Evolutionary conservation across 1,284 basidiomycete species (phyloP), one percentile per base, ranked within the genome.

Genomic region (Violaceomyces palustris): DNA sequence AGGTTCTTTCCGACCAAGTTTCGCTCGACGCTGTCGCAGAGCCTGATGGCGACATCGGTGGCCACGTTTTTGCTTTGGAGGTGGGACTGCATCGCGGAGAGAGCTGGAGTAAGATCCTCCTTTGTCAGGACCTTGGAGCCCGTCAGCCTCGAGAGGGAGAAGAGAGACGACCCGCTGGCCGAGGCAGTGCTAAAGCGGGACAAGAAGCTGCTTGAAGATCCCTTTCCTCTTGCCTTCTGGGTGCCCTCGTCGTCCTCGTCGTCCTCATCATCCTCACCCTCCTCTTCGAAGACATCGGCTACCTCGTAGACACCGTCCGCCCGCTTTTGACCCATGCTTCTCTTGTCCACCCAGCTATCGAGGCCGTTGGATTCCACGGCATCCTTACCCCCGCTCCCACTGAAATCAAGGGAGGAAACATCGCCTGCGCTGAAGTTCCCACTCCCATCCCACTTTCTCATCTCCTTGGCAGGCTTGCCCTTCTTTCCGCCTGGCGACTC

Each of bases 31-130:
- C 86, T 84, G 65, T 93, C 88, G 70, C 92, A 96, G 3, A 99
- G 83, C 73, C 92, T 88, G 51, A 92, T 87, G 8, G 93, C 81
- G 55, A 98, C 94, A 47, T 94, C 89, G 74, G 83, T 87, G 6
- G 94, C 94, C 2, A 99, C 94, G 66, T 99, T 99, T 79, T 98
- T 98, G 76, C 87, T 84, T 87, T 97, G 96, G 35, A 98, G 79
- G 74, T 97, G 93, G 55, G 91, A 87, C 72, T 93, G 90, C 91
- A 98, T 98, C 17, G 84, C 87, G 33, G 86, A 84, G 19, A 98
- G 75, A 0, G 94, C 88, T 5, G 93, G 92, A 53, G 82, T 82
- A 29, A 98, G 75, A 72, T 97, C 92, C 31, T 82, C 79, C 46
- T 86, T 80, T 0, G 86, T 87, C 33, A 99, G 77, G 2, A 84